A percentile compares a stretch with the other conserved stretches of the same genome.
Conservation (phyloP, 768 basidiomycete species). For the Mycena vitilis region DNA sequence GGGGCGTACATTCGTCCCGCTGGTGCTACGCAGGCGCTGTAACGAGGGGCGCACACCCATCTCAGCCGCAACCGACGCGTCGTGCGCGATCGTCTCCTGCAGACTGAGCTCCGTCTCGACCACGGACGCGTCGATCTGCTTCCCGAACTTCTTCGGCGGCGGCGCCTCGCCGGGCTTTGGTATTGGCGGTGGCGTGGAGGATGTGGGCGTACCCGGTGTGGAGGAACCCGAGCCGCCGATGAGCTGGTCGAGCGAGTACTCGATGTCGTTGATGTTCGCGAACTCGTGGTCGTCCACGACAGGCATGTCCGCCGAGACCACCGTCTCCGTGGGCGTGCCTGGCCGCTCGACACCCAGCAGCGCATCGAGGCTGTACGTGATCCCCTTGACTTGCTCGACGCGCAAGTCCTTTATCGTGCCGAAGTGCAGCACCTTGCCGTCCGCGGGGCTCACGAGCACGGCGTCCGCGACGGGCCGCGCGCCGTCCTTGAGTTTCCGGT, state of each 20-base stretch:
- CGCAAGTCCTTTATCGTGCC: slow-evolving; percentile 82
- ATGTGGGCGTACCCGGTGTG: slow-evolving; percentile 55
- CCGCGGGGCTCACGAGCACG: slow-evolving; percentile 91
- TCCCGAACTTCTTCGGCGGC: slow-evolving; percentile 68
- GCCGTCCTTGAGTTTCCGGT: slow-evolving; percentile 86
- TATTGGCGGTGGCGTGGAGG: slow-evolving; percentile 35
- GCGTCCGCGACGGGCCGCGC: slow-evolving; percentile 83
- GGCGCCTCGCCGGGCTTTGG: slow-evolving; percentile 26
- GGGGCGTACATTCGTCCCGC: slow-evolving; percentile 65
- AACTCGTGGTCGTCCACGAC: slow-evolving; percentile 89
- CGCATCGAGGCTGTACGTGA: slow-evolving; percentile 95
- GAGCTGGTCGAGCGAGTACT: slow-evolving; percentile 92
- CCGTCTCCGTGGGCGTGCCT: slow-evolving; percentile 54
- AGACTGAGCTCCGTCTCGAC: slow-evolving; percentile 63
- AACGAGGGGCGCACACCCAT: slow-evolving; percentile 68
- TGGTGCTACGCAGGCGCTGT: slow-evolving; percentile 50
- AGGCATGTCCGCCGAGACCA: slow-evolving; percentile 61
- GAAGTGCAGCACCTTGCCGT: slow-evolving; percentile 92
- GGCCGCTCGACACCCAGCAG: slow-evolving; percentile 83
- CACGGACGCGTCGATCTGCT: slow-evolving; percentile 81
- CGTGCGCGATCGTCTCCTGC: slow-evolving; percentile 71
- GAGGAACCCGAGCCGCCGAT: slow-evolving; percentile 66
- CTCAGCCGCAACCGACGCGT: slow-evolving; percentile 77
- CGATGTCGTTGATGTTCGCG: slow-evolving; percentile 96
- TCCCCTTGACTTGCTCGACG: slow-evolving; percentile 97